Evolutionary conservation across 2,329 filamentous ascomycete genomes (phyloP).

Genomic region (Elsinoe necatrix): DNA sequence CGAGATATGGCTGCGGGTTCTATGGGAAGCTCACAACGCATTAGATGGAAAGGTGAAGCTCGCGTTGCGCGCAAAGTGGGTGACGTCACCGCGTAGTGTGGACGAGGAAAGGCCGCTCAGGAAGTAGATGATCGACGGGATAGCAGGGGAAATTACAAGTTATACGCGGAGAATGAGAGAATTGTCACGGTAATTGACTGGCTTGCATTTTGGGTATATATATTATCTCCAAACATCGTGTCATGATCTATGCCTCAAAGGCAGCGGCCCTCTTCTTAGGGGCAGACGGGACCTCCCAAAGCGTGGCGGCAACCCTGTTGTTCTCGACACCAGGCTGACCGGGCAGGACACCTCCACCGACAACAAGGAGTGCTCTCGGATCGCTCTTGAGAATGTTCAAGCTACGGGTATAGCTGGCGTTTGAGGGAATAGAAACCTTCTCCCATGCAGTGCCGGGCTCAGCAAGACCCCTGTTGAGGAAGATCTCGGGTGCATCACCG

Average conservation of each 20-base stretch:
- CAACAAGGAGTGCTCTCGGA: constrained; percentile 35
- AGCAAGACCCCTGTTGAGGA: constrained; percentile 41
- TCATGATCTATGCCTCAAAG: constrained; percentile 8
- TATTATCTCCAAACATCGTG: not conserved
- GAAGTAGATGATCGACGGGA: too few relatives aligned
- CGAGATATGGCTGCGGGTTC: too few relatives aligned
- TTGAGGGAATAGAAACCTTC: constrained; percentile 36
- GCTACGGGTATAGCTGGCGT: constrained; percentile 39
- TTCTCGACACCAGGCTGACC: constrained; percentile 21
- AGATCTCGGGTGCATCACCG: constrained; percentile 36
- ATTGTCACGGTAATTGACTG: too few relatives aligned
- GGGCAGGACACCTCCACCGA: constrained; percentile 28
- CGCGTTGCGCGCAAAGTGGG: not conserved
- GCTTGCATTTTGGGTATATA: not conserved
- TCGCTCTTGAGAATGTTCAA: constrained; percentile 38
- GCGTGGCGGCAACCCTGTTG: constrained; percentile 22
- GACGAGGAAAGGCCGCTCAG: too few relatives aligned
- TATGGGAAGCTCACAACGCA: too few relatives aligned
- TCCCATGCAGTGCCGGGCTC: constrained; percentile 37
- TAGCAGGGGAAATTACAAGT: too few relatives aligned
- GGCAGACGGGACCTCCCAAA: constrained; percentile 14
- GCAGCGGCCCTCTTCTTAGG: constrained; percentile 11
- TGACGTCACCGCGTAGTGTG: constrained; percentile 11
- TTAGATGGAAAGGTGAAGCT: not conserved
- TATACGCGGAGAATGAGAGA: too few relatives aligned